Evolutionary conservation across 768 basidiomycete species (phyloP), one percentile per base, ranked within the genome.

Genomic region (Clavulina sp.): DNA sequence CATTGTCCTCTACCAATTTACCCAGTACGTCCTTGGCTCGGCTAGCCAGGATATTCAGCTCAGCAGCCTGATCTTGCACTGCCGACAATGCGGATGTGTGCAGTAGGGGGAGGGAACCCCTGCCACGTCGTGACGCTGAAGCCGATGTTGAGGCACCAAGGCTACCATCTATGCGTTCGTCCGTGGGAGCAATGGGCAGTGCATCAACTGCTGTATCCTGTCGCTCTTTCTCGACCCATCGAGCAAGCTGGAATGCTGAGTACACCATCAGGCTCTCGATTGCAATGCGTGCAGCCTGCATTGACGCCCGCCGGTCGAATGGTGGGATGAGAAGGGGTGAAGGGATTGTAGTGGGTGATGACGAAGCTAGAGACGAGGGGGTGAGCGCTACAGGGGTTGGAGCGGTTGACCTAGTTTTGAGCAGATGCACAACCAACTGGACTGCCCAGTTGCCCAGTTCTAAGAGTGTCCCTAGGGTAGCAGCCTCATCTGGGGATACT

Each of bases 401-500:
- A 3, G 4, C 50, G 52, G 18, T 54, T 49, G 47, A 16, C 48
- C 28, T 41, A 29, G 40, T 71, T 52, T 73, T 73, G 36, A 77
- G 72, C 30, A 87, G 75, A 51, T 78, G 73, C 5, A 77, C 72
- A 36, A 89, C 68, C 18, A 84, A 70, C 56, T 89, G 87, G 32
- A 84, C 68, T 0, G 81, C 78, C 54, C 77, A 78, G 52, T 81
- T 84, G 1, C 78, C 84, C 3, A 91, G 66, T 65, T 92, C 88
- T n/a, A 89, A 72, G 4, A 93, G 65, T 0, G 89, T 91, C 18
- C 89, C 88, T 50, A 89, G 65, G 0, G 88, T 89, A 0, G 87
- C 77, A 4, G 83, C 79, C 57, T 91, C 88, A 13, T 79, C 77
- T 0, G 82, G 70, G 2, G 87, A 80, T 3, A 88, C 80, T 59